A percentile compares a stretch with the other conserved stretches of the same genome.
These are phyloP conservation scores for Astrothelium macrocarpum DNA, from an alignment of 495 filamentous ascomycete genomes.

Conservation along the genomic window DNA sequence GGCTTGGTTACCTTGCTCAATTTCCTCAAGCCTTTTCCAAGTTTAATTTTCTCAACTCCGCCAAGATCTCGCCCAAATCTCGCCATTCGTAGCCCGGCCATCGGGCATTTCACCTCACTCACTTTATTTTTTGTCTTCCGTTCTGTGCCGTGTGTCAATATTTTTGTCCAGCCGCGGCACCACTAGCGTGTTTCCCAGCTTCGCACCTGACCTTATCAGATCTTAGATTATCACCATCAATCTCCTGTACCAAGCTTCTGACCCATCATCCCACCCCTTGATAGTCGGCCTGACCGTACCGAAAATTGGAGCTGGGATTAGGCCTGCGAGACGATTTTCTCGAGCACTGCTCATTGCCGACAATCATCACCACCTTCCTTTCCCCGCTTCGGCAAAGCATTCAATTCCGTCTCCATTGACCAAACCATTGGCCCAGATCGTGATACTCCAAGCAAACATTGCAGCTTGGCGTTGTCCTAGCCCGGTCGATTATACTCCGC, in stretches of 20 bases:
- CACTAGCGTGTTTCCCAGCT: not conserved
- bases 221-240: constrained; percentile 4
- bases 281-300: not conserved
- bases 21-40: not conserved
- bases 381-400: not conserved
- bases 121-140: not conserved
- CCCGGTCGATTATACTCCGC: not conserved
- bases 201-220: constrained; percentile 1
- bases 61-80: not conserved
- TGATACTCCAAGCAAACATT: not conserved
- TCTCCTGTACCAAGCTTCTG: not conserved
- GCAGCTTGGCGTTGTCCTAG: not conserved
- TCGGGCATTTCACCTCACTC: not conserved
- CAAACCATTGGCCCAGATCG: not conserved
- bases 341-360: not conserved
- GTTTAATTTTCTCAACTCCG: no score
- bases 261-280: not conserved
- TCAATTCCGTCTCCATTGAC: not conserved
- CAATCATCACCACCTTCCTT: not conserved
- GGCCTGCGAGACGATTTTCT: not conserved
- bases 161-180: not conserved
- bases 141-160: not conserved
- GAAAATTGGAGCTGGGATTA: not conserved
- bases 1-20: not conserved
- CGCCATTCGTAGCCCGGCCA: not conserved